phyloP scores from a whole-genome alignment of 768 basidiomycete genomes.

The Mycena indigotica region DNA sequence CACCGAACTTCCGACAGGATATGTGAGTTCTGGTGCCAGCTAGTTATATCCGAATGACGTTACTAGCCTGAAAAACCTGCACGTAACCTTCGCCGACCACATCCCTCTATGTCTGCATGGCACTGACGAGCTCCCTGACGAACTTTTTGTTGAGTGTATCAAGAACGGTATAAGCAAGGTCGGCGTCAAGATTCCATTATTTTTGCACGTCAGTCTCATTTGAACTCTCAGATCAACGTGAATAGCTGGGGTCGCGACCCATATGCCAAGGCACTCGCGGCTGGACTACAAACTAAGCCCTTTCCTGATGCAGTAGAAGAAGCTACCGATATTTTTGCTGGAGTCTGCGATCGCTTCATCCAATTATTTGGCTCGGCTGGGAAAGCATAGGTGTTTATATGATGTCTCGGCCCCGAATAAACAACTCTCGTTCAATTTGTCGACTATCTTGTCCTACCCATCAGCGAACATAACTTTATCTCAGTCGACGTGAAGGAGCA shows the following conservation, averaged over 20 bases:
- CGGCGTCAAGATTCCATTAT: background rate
- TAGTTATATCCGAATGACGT: background rate
- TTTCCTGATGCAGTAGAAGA: constrained; percentile 50
- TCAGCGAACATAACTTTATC: too few relatives aligned
- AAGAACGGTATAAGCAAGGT: constrained; percentile 50
- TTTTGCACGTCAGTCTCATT: background rate
- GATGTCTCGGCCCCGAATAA: too few relatives aligned
- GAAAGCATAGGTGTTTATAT: constrained; percentile 41
- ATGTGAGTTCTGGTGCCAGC: constrained; percentile 33
- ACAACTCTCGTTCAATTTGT: too few relatives aligned
- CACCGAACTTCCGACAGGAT: constrained; percentile 47
- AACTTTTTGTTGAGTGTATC: constrained; percentile 47
- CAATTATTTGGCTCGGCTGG: constrained; percentile 43
- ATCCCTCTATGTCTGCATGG: constrained; percentile 48
- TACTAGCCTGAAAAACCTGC: constrained; percentile 39
- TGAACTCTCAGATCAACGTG: constrained; percentile 40
- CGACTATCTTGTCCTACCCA: too few relatives aligned
- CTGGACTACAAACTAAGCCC: constrained; percentile 35
- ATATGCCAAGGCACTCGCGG: constrained; percentile 39
- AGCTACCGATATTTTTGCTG: constrained; percentile 45
- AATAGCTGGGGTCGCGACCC: constrained; percentile 51
- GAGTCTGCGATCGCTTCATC: constrained; percentile 45
- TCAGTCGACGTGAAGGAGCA: too few relatives aligned
- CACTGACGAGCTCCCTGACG: constrained; percentile 47
- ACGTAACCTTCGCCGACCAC: constrained; percentile 35